Evolutionary conservation across 495 filamentous ascomycete genomes (phyloP), one percentile per base, ranked within the genome.

Genomic region (Aspergillus cavernicola): DNA sequence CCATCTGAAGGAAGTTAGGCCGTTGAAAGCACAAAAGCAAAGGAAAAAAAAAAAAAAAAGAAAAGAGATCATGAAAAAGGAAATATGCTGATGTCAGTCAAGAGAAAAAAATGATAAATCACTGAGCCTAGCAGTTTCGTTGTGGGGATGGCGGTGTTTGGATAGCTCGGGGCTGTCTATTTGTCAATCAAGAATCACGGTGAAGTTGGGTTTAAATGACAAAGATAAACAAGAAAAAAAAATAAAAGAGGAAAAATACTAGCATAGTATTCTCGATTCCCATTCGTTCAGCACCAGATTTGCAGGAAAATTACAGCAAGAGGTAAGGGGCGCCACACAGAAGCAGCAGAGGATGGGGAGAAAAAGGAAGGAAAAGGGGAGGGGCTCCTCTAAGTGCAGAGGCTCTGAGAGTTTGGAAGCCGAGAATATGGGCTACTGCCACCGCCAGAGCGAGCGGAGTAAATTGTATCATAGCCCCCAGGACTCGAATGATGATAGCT

Each of bases 401-500:
- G 58, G 42, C 68, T 65, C 51, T 70, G 70, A 12, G 65, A 59
- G 23, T 57, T 65, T 31, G 62, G 63, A 45, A 71, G 68, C 42
- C 70, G 69, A 45, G 44, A 46, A 47, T 71, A 73, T 12, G 57
- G 36, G 23, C 36, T 49, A 20, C 42, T 40, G 24, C 47, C 26
- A 31, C 58, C 54, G 33, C 42, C 43, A 35, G 49, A 19, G 16
- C 59, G 56, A 18, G 58, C 60, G 11, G 70, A 66, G 43, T 68
- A 72, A 31, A 71, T 52, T 0, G 72, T 62, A 23, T 75, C 70
- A 52, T 66, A 75, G 15, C 66, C 65, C 22, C 59, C 56, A 22
- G 61, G 52, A 31, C 40, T 64, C 2, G 64, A 31, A 32, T 62
- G 52, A 20, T 62, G 52, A 18, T 67, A 66, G 11, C 43, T 22